Base-by-base conservation (phyloP, 176 grass and related monocot species). In the Musa troglodytarum region DNA sequence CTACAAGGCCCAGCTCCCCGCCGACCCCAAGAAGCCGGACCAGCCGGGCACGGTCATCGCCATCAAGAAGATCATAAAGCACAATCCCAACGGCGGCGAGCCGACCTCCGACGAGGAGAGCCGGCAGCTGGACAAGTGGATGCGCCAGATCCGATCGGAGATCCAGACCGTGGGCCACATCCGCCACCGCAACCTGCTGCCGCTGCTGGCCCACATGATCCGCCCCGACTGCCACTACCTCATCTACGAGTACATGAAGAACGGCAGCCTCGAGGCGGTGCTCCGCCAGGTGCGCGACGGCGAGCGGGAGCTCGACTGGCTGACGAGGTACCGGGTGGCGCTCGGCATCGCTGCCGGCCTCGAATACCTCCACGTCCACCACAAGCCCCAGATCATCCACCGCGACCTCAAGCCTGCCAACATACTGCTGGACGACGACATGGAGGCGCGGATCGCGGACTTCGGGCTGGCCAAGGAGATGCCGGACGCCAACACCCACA, bases 381-480 rank as follows among this genome's bases (percentile, higher is more conserved):
- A 77, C 49, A 50, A 17, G 16, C 53, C 72, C 2, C 24, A 25
- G 52, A 28, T 56, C 52, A 29, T 76, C 57, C 74, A 76, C n/a
- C 28, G 74, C 15, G 74, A 76, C 12, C 58, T 76, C 25, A 76
- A 76, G 74, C 76, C 76, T 3, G 64, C 52, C 17, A 78, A 78
- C 64, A 69, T 78, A 9, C 25, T 78, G 15, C 24, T 78, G 50
- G 76, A 68, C 13, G 49, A 77, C 10, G 12, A 52, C 21, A 63
- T 77, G 59, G 59, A 77, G 34, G 49, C 74, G 29, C 49, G 58
- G 10, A 77, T 77, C 20, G 57, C 74, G 2, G 74, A 77, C 74
- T 77, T 77, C 49, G 74, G 74, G 10, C 58, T 65, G 49, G 59
- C 74, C 3, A 64, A 77, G 59, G 34, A 64, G 59, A 64, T 77